phyloP scores from a whole-genome alignment of 306 rosid species.

The Fagus crenata region DNA sequence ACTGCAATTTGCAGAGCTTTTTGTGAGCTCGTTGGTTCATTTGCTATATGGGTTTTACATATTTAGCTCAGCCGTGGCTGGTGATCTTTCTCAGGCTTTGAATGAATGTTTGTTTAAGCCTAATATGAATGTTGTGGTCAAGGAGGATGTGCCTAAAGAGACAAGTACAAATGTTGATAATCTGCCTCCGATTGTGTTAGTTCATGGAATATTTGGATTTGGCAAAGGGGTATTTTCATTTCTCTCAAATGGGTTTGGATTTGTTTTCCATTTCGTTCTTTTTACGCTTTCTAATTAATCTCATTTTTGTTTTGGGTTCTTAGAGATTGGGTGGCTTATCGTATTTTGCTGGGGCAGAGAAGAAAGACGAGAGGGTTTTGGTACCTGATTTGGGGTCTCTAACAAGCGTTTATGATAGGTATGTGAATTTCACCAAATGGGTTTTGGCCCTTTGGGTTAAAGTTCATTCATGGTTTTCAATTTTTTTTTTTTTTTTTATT shows the following conservation, averaged over 20 bases:
- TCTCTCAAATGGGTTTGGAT: not conserved
- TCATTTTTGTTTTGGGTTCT: constrained; percentile 1
- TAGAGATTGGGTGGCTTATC: constrained; percentile 87
- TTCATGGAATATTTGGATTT: constrained; percentile 96
- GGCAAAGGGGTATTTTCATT: constrained; percentile 76
- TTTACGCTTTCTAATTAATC: not conserved
- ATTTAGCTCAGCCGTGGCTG: constrained; percentile 86
- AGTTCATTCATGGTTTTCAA: not conserved
- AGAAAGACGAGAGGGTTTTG: constrained; percentile 91
- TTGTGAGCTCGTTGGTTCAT: constrained; percentile 71
- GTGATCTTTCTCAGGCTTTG: constrained; percentile 63
- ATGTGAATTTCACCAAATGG: constrained; percentile 2
- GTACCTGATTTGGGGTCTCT: constrained; percentile 98
- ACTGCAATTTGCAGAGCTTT: constrained; percentile 63
- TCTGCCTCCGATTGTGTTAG: constrained; percentile 88
- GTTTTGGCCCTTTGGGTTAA: not conserved
- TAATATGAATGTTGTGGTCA: constrained; percentile 28
- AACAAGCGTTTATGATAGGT: constrained; percentile 90
- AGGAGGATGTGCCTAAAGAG: not conserved
- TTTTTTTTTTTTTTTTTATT: constrained; percentile 3
- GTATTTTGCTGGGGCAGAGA: constrained; percentile 96
- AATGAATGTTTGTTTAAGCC: constrained; percentile 46
- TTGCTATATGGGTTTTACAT: constrained; percentile 81
- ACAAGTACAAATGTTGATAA: constrained; percentile 13
- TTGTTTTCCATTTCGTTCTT: not conserved